Percentiles rank a stretch among this genome's conserved stretches.
These are phyloP conservation scores for Hypoxylon cercidicola DNA, from an alignment of 495 filamentous ascomycete genomes.

Conservation along the genomic window DNA sequence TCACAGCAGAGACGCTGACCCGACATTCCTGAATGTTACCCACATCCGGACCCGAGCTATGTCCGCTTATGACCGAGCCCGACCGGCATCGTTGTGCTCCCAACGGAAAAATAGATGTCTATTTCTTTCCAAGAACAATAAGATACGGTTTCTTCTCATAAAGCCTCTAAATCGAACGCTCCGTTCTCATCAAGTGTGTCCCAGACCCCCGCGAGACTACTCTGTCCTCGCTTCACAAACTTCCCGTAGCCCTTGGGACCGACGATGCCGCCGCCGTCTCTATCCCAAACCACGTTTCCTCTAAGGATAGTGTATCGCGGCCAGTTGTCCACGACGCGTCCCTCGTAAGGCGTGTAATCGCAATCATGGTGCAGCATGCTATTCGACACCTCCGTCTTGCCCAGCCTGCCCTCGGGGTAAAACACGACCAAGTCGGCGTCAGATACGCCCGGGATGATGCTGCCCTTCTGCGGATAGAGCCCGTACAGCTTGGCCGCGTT, in stretches of 20 bases:
- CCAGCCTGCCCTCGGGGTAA: slow-evolving; percentile 58
- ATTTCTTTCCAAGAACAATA: no score
- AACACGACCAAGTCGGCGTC: slow-evolving; percentile 66
- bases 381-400: slow-evolving; percentile 58
- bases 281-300: slow-evolving; percentile 67
- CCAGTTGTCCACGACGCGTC: slow-evolving; percentile 65
- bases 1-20: no score
- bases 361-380: slow-evolving; percentile 67
- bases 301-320: slow-evolving; percentile 69
- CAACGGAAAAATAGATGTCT: no score
- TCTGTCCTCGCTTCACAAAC: slow-evolving; percentile 62
- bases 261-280: slow-evolving; percentile 59
- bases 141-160: slow-evolving; percentile 7
- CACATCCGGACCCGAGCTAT: no score
- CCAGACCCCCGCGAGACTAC: slow-evolving; percentile 50
- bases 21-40: no score
- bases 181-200: slow-evolving; percentile 32
- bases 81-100: no score
- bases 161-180: slow-evolving; percentile 42
- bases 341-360: slow-evolving; percentile 72
- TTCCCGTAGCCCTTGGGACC: slow-evolving; percentile 62
- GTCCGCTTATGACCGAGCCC: no score
- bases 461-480: slow-evolving; percentile 65
- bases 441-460: slow-evolving; percentile 62
- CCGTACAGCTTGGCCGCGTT: slow-evolving; percentile 72